phyloP scores from a whole-genome alignment of 2,329 filamentous ascomycete genomes.

The Aureobasidium sp. region DNA sequence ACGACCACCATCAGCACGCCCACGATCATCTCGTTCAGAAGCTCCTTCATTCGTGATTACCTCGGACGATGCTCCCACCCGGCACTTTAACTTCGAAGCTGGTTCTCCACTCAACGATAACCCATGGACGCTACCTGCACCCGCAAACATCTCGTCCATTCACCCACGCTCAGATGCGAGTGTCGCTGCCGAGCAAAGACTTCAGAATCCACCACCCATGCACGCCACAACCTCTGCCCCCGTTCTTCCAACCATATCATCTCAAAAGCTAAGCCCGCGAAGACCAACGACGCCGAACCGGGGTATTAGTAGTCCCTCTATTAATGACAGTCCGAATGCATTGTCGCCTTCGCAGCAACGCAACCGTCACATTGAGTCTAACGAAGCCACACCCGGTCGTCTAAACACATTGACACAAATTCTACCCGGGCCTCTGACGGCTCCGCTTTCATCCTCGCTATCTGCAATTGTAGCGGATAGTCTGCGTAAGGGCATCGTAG shows the following conservation, averaged over 20 bases:
- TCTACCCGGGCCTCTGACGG: conserved; percentile 52
- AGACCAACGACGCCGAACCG: conserved; percentile 21
- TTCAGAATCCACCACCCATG: conserved; percentile 23
- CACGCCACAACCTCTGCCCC: conserved; percentile 33
- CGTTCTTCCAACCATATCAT: conserved; percentile 23
- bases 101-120: conserved; percentile 6
- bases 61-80: conserved; percentile 12
- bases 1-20: neutral
- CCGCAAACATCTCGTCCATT: conserved; percentile 26
- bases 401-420: conserved; percentile 41
- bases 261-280: conserved; percentile 1
- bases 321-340: conserved; percentile 9
- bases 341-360: conserved; percentile 17
- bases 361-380: conserved; percentile 21
- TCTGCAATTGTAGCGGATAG: conserved; percentile 59
- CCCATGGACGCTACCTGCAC: conserved; percentile 15
- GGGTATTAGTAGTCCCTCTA: conserved; percentile 22
- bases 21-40: conserved; percentile 16
- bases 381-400: conserved; percentile 32
- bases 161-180: conserved; percentile 23
- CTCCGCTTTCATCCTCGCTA: conserved; percentile 54
- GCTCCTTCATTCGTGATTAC: conserved; percentile 23
- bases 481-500: conserved; percentile 48
- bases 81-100: conserved; percentile 13
- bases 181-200: conserved; percentile 20